These are phyloP conservation scores for Amylostereum areolatum DNA, from an alignment of 1,284 basidiomycete genomes.

Conservation along the genomic window DNA sequence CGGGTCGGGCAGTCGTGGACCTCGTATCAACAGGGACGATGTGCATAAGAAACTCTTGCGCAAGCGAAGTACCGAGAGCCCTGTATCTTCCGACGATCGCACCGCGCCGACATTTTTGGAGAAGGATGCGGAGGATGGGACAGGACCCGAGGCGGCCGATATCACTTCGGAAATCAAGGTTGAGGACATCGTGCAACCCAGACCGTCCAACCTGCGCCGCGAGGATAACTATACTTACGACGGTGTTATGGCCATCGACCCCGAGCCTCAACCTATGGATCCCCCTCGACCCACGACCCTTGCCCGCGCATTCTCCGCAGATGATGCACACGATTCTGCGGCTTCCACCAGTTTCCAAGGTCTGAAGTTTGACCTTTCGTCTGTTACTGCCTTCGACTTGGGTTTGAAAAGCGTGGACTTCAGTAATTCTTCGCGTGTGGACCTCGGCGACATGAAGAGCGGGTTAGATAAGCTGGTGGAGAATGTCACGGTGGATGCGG, in stretches of 20 bases:
- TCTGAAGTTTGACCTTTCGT: conserved; percentile 20
- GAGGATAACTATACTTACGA: conserved; percentile 26
- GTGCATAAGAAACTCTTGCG: conserved; percentile 43
- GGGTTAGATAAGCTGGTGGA: conserved; percentile 76
- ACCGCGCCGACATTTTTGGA: neutral
- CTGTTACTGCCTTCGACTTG: conserved; percentile 14
- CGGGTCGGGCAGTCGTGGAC: conserved; percentile 19
- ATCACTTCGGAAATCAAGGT: neutral
- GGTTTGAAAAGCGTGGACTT: conserved; percentile 11
- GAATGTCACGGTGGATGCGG: conserved; percentile 48
- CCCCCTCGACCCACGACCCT: conserved; percentile 25
- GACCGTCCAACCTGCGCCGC: conserved; percentile 14
- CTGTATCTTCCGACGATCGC: conserved; percentile 12
- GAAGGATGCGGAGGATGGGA: neutral
- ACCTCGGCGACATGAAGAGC: conserved; percentile 67
- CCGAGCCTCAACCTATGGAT: conserved; percentile 25
- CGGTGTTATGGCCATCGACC: conserved; percentile 28
- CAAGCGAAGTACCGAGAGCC: conserved; percentile 37
- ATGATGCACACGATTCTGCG: conserved; percentile 12
- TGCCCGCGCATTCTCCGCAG: conserved; percentile 19
- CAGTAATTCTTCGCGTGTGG: conserved; percentile 16
- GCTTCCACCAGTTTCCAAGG: conserved; percentile 14
- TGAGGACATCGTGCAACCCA: conserved; percentile 1
- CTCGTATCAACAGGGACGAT: conserved; percentile 46
- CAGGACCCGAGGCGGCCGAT: conserved; percentile 1